Evolutionary conservation across 2,329 filamentous ascomycete genomes (phyloP).

Genomic region (Venturiaceae sp.): DNA sequence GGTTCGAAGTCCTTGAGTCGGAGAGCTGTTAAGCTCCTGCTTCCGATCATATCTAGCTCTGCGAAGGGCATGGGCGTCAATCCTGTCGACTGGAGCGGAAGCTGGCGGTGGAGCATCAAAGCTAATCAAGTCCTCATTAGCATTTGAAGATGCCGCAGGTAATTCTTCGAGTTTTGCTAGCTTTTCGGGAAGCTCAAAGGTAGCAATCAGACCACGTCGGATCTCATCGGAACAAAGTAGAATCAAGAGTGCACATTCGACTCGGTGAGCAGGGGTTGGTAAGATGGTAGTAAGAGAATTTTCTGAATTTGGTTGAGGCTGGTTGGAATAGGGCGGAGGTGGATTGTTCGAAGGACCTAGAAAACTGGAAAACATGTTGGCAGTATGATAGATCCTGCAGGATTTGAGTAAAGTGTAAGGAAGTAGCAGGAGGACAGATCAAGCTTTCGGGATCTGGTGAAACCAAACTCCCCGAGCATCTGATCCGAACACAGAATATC

Average conservation of each 20-base stretch:
- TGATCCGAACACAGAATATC: too few species aligned
- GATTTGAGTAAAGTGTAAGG: too few species aligned
- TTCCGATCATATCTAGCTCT: not conserved
- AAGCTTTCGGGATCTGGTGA: too few species aligned
- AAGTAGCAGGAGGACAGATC: too few species aligned
- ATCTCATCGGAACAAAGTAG: conserved; percentile 2
- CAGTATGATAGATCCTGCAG: too few species aligned
- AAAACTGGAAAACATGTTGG: not conserved
- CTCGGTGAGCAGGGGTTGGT: not conserved
- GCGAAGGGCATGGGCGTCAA: not conserved
- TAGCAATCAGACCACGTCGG: not conserved
- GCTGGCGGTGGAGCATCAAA: not conserved
- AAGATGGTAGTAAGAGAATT: not conserved
- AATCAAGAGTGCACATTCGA: not conserved
- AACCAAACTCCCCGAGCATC: too few species aligned
- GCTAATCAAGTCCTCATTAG: not conserved
- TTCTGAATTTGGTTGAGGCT: not conserved
- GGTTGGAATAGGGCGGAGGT: not conserved
- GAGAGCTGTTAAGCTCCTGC: not conserved
- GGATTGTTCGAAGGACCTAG: not conserved
- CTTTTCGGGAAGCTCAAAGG: not conserved
- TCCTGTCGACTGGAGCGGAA: not conserved
- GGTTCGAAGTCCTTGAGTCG: not conserved
- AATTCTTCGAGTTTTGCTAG: not conserved
- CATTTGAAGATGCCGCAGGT: not conserved